These are phyloP conservation scores for Nitzschia inconspicua DNA, from an alignment of 108 stramenopile species.

Conservation along the genomic window DNA sequence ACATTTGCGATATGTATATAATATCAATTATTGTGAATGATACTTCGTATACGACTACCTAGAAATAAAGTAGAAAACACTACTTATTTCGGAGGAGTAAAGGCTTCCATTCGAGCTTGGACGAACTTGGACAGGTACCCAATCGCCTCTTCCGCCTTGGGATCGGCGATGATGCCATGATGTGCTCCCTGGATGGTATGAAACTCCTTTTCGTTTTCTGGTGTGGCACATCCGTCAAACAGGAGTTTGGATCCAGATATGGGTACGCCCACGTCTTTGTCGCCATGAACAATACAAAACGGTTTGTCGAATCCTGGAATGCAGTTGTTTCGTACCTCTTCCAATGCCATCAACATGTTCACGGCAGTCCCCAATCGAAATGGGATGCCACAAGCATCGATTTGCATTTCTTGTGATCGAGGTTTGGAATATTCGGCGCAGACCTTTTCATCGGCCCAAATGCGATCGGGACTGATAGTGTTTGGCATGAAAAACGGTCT, in stretches of 20 bases:
- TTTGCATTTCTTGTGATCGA: slow-evolving; percentile 13
- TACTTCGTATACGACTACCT: no score
- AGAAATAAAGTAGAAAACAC: no score
- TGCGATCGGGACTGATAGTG: slow-evolving; percentile 43
- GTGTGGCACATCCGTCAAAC: slow-evolving; percentile 24
- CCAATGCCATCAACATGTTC: slow-evolving; percentile 32
- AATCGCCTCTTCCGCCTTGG: slow-evolving; percentile 36
- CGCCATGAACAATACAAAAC: slow-evolving; percentile 49
- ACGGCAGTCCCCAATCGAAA: slow-evolving; percentile 54
- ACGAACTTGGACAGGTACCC: slow-evolving; percentile 18
- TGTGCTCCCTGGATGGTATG: slow-evolving; percentile 27
- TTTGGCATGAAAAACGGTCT: slow-evolving; percentile 62
- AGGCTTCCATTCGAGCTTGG: slow-evolving; percentile 21
- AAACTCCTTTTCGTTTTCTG: slow-evolving; percentile 19
- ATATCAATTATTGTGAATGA: no score
- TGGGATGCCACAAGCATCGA: slow-evolving; percentile 29
- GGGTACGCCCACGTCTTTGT: slow-evolving; percentile 44
- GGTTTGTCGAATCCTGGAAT: slow-evolving; percentile 44
- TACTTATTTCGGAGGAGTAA: neutral
- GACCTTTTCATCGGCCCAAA: slow-evolving; percentile 37
- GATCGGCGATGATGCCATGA: slow-evolving; percentile 44
- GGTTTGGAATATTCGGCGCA: slow-evolving; percentile 5
- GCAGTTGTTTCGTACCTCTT: slow-evolving; percentile 25
- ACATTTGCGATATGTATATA: no score
- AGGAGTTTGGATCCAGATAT: slow-evolving; percentile 39